phyloP scores from a whole-genome alignment of 106 monocot species.

The Agapanthus africanus region DNA sequence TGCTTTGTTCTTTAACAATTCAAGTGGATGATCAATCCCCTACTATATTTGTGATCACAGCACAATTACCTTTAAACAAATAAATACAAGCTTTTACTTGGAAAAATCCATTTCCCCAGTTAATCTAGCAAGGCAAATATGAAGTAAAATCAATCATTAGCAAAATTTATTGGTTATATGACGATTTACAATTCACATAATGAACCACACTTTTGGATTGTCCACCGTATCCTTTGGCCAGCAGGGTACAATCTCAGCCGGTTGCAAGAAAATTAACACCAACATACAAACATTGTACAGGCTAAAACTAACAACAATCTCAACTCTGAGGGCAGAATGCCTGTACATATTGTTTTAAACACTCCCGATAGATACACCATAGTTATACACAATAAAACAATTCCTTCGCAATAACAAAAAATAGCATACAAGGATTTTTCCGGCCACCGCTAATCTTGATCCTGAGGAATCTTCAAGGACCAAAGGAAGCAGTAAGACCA shows the following conservation, averaged over 20 bases:
- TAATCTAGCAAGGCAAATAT: too few relatives aligned
- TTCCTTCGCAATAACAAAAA: background rate
- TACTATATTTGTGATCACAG: too few relatives aligned
- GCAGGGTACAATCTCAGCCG: background rate
- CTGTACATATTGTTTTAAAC: slow-evolving; percentile 7
- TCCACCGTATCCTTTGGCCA: background rate
- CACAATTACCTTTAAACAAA: too few relatives aligned
- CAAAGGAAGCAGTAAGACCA: slow-evolving; percentile 2
- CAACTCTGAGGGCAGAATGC: background rate
- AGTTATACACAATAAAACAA: background rate
- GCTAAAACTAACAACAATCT: background rate
- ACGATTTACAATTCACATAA: background rate
- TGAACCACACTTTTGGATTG: background rate
- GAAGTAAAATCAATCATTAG: background rate
- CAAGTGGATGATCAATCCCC: too few relatives aligned
- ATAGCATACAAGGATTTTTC: slow-evolving; percentile 4
- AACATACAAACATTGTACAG: background rate
- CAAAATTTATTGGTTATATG: background rate
- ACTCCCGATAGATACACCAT: background rate
- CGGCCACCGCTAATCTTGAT: slow-evolving; percentile 4
- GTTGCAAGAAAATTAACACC: background rate
- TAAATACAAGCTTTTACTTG: background rate
- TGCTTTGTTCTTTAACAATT: too few relatives aligned
- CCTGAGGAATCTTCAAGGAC: background rate
- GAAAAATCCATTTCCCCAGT: too few relatives aligned